Conservation (phyloP, 2,329 filamentous ascomycete genomes). For the Dothideomycetes sp. region DNA sequence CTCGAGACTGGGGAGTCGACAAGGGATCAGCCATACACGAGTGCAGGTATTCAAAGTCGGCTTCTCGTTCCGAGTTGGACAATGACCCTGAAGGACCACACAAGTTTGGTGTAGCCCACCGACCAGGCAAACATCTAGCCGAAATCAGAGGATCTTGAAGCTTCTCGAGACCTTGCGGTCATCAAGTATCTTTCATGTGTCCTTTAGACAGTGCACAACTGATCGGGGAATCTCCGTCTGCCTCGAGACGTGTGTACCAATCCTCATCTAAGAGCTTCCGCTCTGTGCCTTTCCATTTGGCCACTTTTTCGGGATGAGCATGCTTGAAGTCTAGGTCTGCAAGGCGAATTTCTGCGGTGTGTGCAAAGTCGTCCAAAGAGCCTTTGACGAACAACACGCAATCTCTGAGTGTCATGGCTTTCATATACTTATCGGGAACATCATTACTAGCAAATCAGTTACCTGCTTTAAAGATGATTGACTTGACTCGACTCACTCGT, state of each 20-base stretch:
- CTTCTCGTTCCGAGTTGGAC: no score
- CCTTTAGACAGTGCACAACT: no score
- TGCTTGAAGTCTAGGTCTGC: constrained; percentile 41
- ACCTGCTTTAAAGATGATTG: background rate
- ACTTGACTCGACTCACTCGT: constrained; percentile 1
- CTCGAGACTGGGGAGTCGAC: no score
- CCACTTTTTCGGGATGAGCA: constrained; percentile 28
- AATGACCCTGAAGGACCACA: no score
- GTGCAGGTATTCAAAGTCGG: no score
- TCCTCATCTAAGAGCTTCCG: constrained; percentile 28
- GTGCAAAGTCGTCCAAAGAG: constrained; percentile 17
- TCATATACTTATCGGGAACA: constrained; percentile 23
- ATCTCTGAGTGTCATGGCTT: constrained; percentile 41
- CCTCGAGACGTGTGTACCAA: constrained; percentile 31
- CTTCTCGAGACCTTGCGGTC: no score
- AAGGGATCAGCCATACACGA: no score
- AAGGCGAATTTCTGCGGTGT: constrained; percentile 32
- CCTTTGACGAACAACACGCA: constrained; percentile 36
- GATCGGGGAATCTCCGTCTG: background rate
- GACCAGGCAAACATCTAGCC: no score
- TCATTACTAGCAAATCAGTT: constrained; percentile 6
- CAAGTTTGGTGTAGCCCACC: no score
- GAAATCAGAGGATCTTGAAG: no score
- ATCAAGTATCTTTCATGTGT: no score
- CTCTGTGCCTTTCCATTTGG: constrained; percentile 35